Evolutionary conservation across 805 yeast genomes (phyloP), one percentile per base, ranked within the genome.

Genomic region (Candida incommunis): DNA sequence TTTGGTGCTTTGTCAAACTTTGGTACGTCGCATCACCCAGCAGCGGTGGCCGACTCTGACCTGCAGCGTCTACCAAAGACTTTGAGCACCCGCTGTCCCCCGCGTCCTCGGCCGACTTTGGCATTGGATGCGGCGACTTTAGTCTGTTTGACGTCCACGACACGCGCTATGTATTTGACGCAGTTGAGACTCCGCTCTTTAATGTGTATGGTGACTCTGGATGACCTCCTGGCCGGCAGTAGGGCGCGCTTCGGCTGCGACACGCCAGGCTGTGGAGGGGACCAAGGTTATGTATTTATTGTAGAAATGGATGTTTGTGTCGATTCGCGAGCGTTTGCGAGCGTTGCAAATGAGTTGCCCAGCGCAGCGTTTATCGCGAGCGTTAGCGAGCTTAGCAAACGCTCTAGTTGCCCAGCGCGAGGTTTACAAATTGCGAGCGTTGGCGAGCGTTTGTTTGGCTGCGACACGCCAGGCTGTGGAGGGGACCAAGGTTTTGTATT

Each of bases 21-120:
- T 18, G 37, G 37, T 31, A 31, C n/a, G 37, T 31, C 37, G 37
- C 37, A 31, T 31, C 37, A 31, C 37, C 37, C 37, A 7, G 37
- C 37, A 31, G 37, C 18, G 37, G 37, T 31, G 37, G 18, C 4
- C 20, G 13, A 31, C 37, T 31, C 20, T 13, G 37, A n/a, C 37
- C 37, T 5, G 37, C 37, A 31, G 37, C 37, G 37, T 31, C 37
- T 31, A n/a, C 37, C 37, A 18, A 31, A 16, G 37, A 31, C 37
- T 18, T 13, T 7, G 37, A 31, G 7, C n/a, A n/a, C n/a, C n/a
- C n/a, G n/a, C n/a, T n/a, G n/a, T 25, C 27, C 20, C n/a, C 37
- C 7, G 4, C 18, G 20, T 9, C 37, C 20, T 11, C 37, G n/a
- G 20, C 37, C 18, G 37, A 31, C n/a, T 31, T 31, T 16, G 37